Evolutionary conservation across 2,329 filamentous ascomycete species (phyloP), one percentile per base, ranked within the genome.

Genomic region (Raffaelea arxii): DNA sequence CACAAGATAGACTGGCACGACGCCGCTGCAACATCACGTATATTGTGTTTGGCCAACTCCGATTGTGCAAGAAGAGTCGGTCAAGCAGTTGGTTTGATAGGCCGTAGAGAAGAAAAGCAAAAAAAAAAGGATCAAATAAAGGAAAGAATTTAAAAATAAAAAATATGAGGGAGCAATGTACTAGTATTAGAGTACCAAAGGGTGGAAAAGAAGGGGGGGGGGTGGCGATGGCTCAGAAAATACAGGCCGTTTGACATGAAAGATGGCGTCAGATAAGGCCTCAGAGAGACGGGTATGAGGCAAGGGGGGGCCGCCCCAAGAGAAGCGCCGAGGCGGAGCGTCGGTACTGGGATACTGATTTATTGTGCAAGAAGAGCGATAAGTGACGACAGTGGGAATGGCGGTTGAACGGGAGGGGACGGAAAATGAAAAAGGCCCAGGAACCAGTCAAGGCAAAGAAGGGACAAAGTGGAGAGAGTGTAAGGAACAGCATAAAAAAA

Each of bases 261-360:
- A 36, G 49, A 49, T 53, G 51, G 51, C 47, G 51, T 49, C 51
- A 51, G 51, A 53, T 53, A 51, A 53, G 46, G 38, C 37, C 21
- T 46, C 22, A 41, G 27, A 43, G 38, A 36, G 27, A 37, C 11
- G 27, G 38, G 35, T 35, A 37, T 32, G 19, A 30, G 23, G 37
- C 30, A 44, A 40, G 46, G 38, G n/a, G n/a, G n/a, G n/a, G 21
- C 39, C 27, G 36, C 23, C 24, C 24, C 21, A 9, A 30, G 35
- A 22, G 25, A 25, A 39, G 30, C 25, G 27, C 36, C 25, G 16
- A 24, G 27, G 39, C 40, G 22, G 32, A 41, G 36, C 44, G 32
- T 41, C 27, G 27, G 27, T 30, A 30, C 27, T 30, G 27, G 27
- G 36, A 21, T 23, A 25, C 43, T 21, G 47, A 24, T 30, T 22